These are phyloP conservation scores for Linnemannia zychae DNA, from an alignment of 192 early-diverging fungal species.

Conservation along the genomic window DNA sequence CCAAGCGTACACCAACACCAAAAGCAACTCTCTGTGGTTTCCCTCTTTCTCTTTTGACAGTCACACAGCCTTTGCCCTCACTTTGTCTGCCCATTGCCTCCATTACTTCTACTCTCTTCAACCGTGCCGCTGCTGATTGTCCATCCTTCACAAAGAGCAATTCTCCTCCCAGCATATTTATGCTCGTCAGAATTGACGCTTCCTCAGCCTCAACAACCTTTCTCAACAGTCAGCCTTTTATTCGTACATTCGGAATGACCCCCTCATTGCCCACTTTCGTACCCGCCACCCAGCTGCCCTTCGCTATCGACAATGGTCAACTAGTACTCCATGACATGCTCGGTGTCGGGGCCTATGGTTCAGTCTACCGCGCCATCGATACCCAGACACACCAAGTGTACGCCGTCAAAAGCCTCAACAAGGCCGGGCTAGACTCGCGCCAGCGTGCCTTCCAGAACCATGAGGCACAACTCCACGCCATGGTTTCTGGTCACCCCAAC, in stretches of 20 bases:
- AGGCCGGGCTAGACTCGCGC: constrained; percentile 66
- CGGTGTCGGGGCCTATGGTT: constrained; percentile 83
- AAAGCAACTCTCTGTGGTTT: background rate
- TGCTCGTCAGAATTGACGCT: background rate
- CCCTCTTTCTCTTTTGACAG: background rate
- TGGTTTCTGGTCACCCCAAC: constrained; percentile 75
- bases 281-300: constrained; percentile 22
- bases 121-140: background rate
- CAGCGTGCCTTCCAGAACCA: constrained; percentile 74
- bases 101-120: background rate
- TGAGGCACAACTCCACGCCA: constrained; percentile 74
- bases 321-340: constrained; percentile 66
- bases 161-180: background rate
- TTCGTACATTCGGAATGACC: constrained; percentile 16
- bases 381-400: constrained; percentile 66
- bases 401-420: constrained; percentile 83
- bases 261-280: constrained; percentile 21
- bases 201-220: background rate
- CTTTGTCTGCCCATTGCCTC: background rate
- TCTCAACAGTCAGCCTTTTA: background rate
- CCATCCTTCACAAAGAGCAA: background rate
- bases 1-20: background rate
- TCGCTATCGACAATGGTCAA: constrained; percentile 43
- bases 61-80: background rate
- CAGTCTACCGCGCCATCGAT: constrained; percentile 78